Percentiles rank a stretch among this genome's conserved stretches.
phyloP scores from a whole-genome alignment of 148 eudicot genomes.

The Silene latifolia region DNA sequence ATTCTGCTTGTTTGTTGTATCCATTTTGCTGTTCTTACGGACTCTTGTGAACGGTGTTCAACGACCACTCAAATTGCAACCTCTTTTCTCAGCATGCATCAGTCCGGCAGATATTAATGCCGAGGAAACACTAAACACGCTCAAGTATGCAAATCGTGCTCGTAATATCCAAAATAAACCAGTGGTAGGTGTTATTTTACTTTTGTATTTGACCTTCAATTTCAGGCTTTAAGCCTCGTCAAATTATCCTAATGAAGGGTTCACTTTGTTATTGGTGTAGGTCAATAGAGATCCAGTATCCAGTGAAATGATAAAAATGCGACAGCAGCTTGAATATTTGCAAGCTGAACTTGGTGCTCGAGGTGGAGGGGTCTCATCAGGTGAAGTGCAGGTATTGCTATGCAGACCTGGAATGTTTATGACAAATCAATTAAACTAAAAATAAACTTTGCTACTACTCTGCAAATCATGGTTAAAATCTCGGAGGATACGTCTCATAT shows the following conservation, averaged over 20 bases:
- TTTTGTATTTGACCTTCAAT: constrained; percentile 1
- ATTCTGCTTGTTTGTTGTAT: neutral
- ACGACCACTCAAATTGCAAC: constrained; percentile 9
- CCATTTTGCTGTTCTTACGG: constrained; percentile 1
- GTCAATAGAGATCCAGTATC: constrained; percentile 93
- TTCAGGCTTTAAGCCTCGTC: neutral
- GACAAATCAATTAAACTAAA: neutral
- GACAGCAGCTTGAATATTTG: constrained; percentile 85
- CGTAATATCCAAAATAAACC: constrained; percentile 97
- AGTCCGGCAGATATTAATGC: constrained; percentile 99
- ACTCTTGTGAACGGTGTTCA: neutral
- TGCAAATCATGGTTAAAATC: neutral
- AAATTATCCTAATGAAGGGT: constrained; percentile 9
- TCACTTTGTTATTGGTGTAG: constrained; percentile 34
- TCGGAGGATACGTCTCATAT: no score
- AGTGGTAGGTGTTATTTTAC: constrained; percentile 54
- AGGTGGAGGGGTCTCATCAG: constrained; percentile 72
- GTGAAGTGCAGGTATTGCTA: constrained; percentile 67
- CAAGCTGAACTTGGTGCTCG: constrained; percentile 98
- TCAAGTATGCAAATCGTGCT: constrained; percentile 98
- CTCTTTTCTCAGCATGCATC: constrained; percentile 73
- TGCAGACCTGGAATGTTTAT: neutral
- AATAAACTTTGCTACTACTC: neutral
- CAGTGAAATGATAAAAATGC: constrained; percentile 93
- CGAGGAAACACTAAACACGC: constrained; percentile 98